Conservation (phyloP, 176 grass and related monocot genomes). For the Chloris gayana region DNA sequence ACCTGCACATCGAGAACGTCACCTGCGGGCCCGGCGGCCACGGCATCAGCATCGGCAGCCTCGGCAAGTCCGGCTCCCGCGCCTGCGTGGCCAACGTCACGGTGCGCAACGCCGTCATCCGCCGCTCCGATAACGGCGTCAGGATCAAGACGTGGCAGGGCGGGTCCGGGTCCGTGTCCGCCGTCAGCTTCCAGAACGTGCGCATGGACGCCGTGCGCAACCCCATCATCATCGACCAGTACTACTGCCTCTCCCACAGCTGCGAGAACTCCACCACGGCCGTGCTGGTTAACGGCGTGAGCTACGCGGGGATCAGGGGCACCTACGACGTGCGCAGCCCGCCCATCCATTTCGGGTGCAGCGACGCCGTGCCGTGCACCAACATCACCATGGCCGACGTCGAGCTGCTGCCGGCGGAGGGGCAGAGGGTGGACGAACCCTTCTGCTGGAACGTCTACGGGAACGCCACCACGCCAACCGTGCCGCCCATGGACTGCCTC, state of each 20-base stretch:
- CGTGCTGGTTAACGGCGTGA: constrained; percentile 42
- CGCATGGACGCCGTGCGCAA: constrained; percentile 90
- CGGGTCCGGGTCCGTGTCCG: constrained; percentile 74
- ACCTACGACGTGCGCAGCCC: constrained; percentile 76
- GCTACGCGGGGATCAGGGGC: constrained; percentile 12
- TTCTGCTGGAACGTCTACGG: constrained; percentile 98
- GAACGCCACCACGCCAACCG: constrained; percentile 46
- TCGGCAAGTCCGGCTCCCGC: constrained; percentile 51
- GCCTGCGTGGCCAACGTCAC: constrained; percentile 92
- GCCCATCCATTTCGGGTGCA: constrained; percentile 95
- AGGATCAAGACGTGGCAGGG: constrained; percentile 99
- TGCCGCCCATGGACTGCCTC: constrained; percentile 76
- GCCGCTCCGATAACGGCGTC: constrained; percentile 81
- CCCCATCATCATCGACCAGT: constrained; percentile 99
- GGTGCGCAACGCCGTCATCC: constrained; percentile 74
- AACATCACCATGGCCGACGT: constrained; percentile 89
- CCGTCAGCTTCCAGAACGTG: constrained; percentile 71
- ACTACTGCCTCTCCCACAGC: constrained; percentile 79
- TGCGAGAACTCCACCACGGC: constrained; percentile 81
- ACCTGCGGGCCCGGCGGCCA: constrained; percentile 80
- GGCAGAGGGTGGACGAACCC: constrained; percentile 40
- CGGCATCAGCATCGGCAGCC: constrained; percentile 94
- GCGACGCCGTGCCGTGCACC: constrained; percentile 85
- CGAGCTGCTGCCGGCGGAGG: constrained; percentile 64
- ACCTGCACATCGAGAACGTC: constrained; percentile 93